Conservation (phyloP, 2,329 filamentous ascomycete species). For the Septoria petroselini region DNA sequence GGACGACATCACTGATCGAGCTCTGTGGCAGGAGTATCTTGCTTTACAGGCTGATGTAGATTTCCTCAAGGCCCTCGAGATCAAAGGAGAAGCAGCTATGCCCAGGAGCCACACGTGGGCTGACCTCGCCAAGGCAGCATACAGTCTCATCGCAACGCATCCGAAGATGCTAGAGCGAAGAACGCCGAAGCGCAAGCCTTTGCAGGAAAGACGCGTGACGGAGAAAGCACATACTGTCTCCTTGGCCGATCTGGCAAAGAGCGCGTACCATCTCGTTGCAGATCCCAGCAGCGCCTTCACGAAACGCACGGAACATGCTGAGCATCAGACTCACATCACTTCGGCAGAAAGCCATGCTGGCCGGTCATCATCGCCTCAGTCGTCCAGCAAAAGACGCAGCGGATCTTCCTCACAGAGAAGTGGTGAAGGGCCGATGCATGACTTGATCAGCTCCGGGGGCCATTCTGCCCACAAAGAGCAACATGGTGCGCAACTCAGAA, state of each 20-base stretch:
- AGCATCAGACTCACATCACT: too few species aligned
- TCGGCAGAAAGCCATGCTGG: background rate
- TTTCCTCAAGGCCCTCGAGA: background rate
- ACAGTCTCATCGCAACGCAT: slow-evolving; percentile 3
- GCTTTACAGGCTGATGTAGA: slow-evolving; percentile 11
- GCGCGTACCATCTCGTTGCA: slow-evolving; percentile 9
- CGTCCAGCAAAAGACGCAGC: too few species aligned
- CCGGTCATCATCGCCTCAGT: too few species aligned
- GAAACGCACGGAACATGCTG: background rate
- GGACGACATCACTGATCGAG: background rate
- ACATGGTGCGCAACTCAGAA: too few species aligned
- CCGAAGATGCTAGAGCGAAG: slow-evolving; percentile 2
- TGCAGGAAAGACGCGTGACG: background rate
- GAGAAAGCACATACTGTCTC: background rate
- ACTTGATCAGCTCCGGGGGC: too few species aligned
- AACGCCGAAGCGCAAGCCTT: background rate
- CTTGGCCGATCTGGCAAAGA: slow-evolving; percentile 7
- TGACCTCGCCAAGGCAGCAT: slow-evolving; percentile 7
- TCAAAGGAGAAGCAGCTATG: background rate
- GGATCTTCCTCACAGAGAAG: too few species aligned
- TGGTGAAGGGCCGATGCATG: too few species aligned
- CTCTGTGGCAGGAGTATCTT: slow-evolving; percentile 5
- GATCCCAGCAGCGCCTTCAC: slow-evolving; percentile 2
- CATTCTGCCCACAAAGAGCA: too few species aligned
- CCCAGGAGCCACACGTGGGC: background rate